phyloP scores from a whole-genome alignment of 169 alveolate species.

The Plasmodium chabaudi region DNA sequence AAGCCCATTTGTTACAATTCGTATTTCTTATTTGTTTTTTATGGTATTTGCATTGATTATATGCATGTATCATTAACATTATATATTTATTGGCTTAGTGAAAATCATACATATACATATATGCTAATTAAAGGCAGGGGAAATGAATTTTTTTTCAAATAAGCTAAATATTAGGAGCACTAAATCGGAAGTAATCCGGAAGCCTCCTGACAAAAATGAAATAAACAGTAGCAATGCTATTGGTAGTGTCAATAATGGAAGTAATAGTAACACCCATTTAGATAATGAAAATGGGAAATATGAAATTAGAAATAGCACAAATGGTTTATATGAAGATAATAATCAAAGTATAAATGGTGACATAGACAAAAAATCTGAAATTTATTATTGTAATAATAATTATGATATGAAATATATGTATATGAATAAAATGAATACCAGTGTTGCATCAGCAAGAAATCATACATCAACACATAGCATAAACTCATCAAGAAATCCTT shows the following conservation, averaged over 20 bases:
- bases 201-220: not conserved
- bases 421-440: constrained; percentile 40
- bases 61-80: no score
- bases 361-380: constrained; percentile 34
- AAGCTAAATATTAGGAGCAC: constrained; percentile 64
- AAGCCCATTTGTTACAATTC: no score
- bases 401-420: constrained; percentile 35
- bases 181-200: constrained; percentile 62
- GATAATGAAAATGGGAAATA: not conserved
- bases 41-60: no score
- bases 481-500: constrained; percentile 29
- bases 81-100: no score
- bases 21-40: no score
- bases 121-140: constrained; percentile 10
- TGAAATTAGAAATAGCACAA: constrained; percentile 4
- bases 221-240: not conserved
- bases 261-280: not conserved
- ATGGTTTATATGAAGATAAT: constrained; percentile 19
- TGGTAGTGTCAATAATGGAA: not conserved
- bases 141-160: constrained; percentile 52
- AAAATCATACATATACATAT: not conserved
- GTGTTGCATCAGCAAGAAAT: constrained; percentile 33
- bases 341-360: constrained; percentile 10
- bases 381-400: constrained; percentile 28
- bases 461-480: constrained; percentile 21